phyloP scores from a whole-genome alignment of 805 yeast genomes.

The Metschnikowia cubensis region DNA sequence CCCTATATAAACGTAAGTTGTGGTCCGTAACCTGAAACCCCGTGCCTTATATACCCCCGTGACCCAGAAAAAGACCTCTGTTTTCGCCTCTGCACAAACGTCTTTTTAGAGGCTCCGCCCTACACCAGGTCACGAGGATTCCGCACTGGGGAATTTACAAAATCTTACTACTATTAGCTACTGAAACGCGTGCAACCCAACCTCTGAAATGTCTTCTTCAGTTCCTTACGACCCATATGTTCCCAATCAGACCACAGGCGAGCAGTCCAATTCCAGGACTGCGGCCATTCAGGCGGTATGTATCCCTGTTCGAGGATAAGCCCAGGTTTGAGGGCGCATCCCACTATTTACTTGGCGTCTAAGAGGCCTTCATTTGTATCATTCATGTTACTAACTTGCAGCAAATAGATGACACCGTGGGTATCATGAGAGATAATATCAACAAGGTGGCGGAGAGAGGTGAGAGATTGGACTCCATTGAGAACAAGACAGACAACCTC shows the following conservation, averaged over 20 bases:
- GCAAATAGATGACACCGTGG: slow-evolving; percentile 94
- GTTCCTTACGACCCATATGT: slow-evolving; percentile 85
- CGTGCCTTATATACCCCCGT: neutral
- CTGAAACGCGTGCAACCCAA: neutral
- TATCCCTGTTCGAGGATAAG: slow-evolving; percentile 13
- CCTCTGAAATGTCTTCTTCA: slow-evolving; percentile 60
- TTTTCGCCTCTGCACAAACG: neutral
- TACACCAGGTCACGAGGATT: slow-evolving; percentile 9
- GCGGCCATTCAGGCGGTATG: slow-evolving; percentile 81
- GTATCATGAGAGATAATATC: slow-evolving; percentile 95
- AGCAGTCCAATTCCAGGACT: slow-evolving; percentile 54
- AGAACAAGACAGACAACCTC: slow-evolving; percentile 87
- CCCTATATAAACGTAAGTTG: neutral
- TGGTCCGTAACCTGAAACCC: neutral
- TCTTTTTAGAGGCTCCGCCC: neutral
- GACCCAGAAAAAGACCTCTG: neutral
- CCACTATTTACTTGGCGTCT: neutral
- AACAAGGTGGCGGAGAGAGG: slow-evolving; percentile 94
- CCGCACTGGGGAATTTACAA: slow-evolving; percentile 5
- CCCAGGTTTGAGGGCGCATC: neutral
- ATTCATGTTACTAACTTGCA: slow-evolving; percentile 29
- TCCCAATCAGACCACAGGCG: slow-evolving; percentile 56
- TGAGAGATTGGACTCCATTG: slow-evolving; percentile 86
- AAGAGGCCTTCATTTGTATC: neutral
- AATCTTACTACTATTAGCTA: slow-evolving; percentile 1